These are phyloP conservation scores for Exophiala lecanii-corni DNA, from an alignment of 2,329 filamentous ascomycete genomes.

Conservation along the genomic window DNA sequence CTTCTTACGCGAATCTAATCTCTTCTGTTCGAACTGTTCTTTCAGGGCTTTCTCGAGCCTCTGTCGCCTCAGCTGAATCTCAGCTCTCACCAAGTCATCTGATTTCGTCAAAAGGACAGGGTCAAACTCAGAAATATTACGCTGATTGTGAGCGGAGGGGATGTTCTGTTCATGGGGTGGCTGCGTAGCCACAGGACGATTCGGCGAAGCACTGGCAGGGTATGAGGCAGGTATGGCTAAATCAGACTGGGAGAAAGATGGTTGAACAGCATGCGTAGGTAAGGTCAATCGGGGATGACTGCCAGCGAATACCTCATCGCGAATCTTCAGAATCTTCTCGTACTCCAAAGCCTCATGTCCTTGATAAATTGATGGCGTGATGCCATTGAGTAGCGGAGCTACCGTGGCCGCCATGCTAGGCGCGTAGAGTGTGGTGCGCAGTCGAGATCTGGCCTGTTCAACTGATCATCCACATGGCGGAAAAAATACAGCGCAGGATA, in stretches of 20 bases:
- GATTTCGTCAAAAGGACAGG: constrained; percentile 83
- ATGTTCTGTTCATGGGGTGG: constrained; percentile 22
- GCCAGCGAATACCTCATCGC: constrained; percentile 75
- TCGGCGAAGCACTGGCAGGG: constrained; percentile 23
- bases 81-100: constrained; percentile 75
- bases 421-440: constrained; percentile 17
- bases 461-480: constrained; percentile 19
- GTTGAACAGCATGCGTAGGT: constrained; percentile 47
- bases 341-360: constrained; percentile 65
- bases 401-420: constrained; percentile 23
- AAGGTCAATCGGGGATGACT: constrained; percentile 56
- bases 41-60: constrained; percentile 72
- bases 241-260: constrained; percentile 32
- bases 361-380: constrained; percentile 27
- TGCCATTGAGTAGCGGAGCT: constrained; percentile 28
- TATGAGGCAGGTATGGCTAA: constrained; percentile 20
- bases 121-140: constrained; percentile 64
- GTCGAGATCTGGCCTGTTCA: too few relatives aligned
- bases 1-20: constrained; percentile 45
- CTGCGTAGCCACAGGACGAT: constrained; percentile 24
- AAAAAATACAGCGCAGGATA: too few relatives aligned
- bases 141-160: constrained; percentile 35
- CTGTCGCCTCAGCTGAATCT: constrained; percentile 73
- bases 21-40: constrained; percentile 69
- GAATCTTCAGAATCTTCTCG: constrained; percentile 74